Percentiles rank a stretch among this genome's conserved stretches.
Evolutionary conservation across 768 basidiomycete species (phyloP).

Genomic region (Trametes villosa): DNA sequence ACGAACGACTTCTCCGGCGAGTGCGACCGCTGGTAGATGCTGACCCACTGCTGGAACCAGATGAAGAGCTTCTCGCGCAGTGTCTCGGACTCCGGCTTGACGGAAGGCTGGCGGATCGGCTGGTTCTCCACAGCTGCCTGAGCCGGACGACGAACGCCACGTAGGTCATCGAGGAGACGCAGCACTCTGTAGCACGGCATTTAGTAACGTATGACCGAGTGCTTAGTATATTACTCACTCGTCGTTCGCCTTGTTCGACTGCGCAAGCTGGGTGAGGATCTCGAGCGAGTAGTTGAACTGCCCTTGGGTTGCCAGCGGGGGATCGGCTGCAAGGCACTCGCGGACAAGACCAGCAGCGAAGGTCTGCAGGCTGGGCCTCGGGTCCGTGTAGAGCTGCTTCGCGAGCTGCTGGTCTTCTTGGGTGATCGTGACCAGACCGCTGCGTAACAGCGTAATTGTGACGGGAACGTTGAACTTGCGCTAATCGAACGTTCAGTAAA

Average conservation of each 20-base stretch:
- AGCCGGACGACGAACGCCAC: slow-evolving; percentile 59
- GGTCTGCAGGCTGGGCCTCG: slow-evolving; percentile 74
- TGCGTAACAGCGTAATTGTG: slow-evolving; percentile 85
- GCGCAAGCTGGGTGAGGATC: slow-evolving; percentile 72
- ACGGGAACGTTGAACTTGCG: slow-evolving; percentile 97
- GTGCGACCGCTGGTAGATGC: slow-evolving; percentile 87
- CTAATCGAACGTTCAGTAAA: slow-evolving; percentile 45
- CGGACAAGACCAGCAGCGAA: slow-evolving; percentile 86
- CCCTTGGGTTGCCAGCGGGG: slow-evolving; percentile 76
- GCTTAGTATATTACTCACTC: slow-evolving; percentile 58
- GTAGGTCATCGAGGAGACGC: slow-evolving; percentile 81
- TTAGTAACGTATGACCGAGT: slow-evolving; percentile 4
- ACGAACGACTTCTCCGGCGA: slow-evolving; percentile 95
- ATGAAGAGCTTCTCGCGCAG: slow-evolving; percentile 74
- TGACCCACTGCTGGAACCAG: slow-evolving; percentile 96
- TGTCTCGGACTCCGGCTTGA: slow-evolving; percentile 74
- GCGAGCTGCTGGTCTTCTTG: slow-evolving; percentile 92
- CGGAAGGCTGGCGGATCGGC: slow-evolving; percentile 49
- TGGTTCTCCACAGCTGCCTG: slow-evolving; percentile 42
- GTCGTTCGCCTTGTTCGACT: slow-evolving; percentile 80
- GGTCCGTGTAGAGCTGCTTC: slow-evolving; percentile 78
- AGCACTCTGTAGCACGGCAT: slow-evolving; percentile 53
- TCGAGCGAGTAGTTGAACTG: slow-evolving; percentile 85
- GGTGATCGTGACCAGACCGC: slow-evolving; percentile 73
- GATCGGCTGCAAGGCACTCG: slow-evolving; percentile 82